These are phyloP conservation scores for Brassica juncea DNA, from an alignment of 345 rosid species.

Conservation along the genomic window DNA sequence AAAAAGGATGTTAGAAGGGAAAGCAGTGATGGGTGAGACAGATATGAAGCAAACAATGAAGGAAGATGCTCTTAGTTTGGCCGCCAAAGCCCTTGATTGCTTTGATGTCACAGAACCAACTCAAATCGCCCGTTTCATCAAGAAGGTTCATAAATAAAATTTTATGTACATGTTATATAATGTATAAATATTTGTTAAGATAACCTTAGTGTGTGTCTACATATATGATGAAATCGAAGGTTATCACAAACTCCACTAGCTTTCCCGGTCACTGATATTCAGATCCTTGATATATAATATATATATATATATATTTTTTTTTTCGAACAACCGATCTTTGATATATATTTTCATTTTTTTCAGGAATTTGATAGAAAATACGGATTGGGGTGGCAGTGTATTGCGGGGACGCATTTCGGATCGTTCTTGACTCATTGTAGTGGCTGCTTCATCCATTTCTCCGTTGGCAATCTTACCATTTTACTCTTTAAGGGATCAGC, in stretches of 20 bases:
- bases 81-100: slow-evolving; percentile 77
- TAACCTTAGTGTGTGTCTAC: neutral
- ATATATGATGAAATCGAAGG: neutral
- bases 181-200: neutral
- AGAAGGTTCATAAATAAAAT: slow-evolving; percentile 47
- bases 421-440: slow-evolving; percentile 61
- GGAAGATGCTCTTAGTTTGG: slow-evolving; percentile 64
- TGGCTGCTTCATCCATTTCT: slow-evolving; percentile 61
- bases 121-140: slow-evolving; percentile 72
- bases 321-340: neutral
- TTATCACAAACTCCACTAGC: neutral
- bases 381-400: slow-evolving; percentile 64
- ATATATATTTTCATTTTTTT: neutral
- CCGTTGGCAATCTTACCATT: slow-evolving; percentile 52
- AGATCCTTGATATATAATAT: neutral
- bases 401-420: slow-evolving; percentile 62
- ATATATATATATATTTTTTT: too few relatives aligned
- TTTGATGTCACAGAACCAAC: slow-evolving; percentile 74
- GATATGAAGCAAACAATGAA: slow-evolving; percentile 86
- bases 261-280: neutral
- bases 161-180: neutral
- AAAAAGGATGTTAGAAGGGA: slow-evolving; percentile 75
- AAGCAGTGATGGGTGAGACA: slow-evolving; percentile 74
- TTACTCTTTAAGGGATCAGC: slow-evolving; percentile 70
- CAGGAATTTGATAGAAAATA: slow-evolving; percentile 56